A percentile compares a stretch with the other conserved stretches of the same genome.
Conservation (phyloP, 2,329 filamentous ascomycete species). For the Thermoascus crustaceus region DNA sequence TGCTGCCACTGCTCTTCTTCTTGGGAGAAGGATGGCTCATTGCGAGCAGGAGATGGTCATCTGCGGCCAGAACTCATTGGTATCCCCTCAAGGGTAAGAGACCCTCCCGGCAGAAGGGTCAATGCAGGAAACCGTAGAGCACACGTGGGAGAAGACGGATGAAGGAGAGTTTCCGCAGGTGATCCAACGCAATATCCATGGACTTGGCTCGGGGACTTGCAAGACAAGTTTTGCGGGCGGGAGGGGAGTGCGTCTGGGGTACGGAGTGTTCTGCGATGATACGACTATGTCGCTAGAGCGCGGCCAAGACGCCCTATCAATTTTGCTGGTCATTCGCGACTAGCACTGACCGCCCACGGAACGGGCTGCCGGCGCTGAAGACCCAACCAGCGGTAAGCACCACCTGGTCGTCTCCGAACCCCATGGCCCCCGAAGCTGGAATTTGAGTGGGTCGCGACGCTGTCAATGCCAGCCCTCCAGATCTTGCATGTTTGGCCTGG, state of each 20-base stretch:
- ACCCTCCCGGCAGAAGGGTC: not conserved
- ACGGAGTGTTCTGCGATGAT: constrained; percentile 1
- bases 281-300: not conserved
- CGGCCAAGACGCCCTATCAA: not conserved
- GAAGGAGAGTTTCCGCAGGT: not conserved
- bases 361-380: too few relatives aligned
- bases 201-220: not conserved
- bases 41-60: constrained; percentile 26
- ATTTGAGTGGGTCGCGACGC: too few relatives aligned
- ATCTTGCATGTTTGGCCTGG: too few relatives aligned
- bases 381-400: too few relatives aligned
- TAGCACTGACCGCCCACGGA: constrained; percentile 1
- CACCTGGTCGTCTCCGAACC: too few relatives aligned
- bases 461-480: too few relatives aligned
- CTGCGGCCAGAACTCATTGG: constrained; percentile 28
- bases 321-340: constrained; percentile 1
- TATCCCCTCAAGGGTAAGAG: constrained; percentile 7
- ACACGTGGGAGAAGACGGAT: not conserved
- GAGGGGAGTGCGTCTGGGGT: constrained; percentile 1
- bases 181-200: constrained; percentile 1
- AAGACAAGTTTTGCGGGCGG: not conserved
- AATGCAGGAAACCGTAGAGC: constrained; percentile 1
- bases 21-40: constrained; percentile 33
- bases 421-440: too few relatives aligned
- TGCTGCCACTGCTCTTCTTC: constrained; percentile 25